Base-by-base conservation (phyloP, 495 filamentous ascomycete species). In the Aspergillus leporis region DNA sequence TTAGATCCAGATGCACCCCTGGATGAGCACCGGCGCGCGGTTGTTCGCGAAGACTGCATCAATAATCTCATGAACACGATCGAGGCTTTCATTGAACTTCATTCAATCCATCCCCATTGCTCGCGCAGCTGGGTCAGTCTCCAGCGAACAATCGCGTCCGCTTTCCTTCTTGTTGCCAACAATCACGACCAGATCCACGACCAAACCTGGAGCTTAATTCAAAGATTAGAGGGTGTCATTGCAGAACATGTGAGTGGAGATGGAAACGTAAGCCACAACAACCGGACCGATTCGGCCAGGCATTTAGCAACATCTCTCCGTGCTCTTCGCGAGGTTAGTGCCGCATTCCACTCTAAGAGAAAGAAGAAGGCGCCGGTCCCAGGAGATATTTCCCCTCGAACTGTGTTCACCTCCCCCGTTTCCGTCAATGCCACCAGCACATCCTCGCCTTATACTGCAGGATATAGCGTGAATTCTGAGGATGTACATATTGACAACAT, bases 111-210 rank as follows among this genome's bases (percentile, higher is more conserved):
- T 48, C 53, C 66, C 0, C 70, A 74, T 51, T 74, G 69, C 22
- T 78, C 78, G 18, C 78, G 78, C 31, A 76, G 75, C 16, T 81
- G 78, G 78, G 74, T 78, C 58, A 80, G 74, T 58, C 57, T 78
- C 36, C 78, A 81, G 62, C 69, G 78, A 48, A 74, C 73, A 2
- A 75, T 81, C 52, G 76, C 75, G 1, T 78, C 73, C 23, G 78
- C 78, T 0, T 80, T 81, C 55, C 61, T 81, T 41, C 64, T 81
- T 3, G 69, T 77, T 45, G 67, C 75, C 9, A 72, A 78, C 55
- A 75, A 77, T 12, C 72, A 78, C 59, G 65, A 72, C 49, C 65
- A 65, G 49, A 55, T 62, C 1, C 66, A 69, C 36, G 58, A 67
- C 0, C 72, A 66, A 52, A 76, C 68, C 3, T 74, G 69, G 69